Evolutionary conservation across 2,329 filamentous ascomycete genomes (phyloP), one percentile per base, ranked within the genome.

Genomic region (Fonsecaea pedrosoi): DNA sequence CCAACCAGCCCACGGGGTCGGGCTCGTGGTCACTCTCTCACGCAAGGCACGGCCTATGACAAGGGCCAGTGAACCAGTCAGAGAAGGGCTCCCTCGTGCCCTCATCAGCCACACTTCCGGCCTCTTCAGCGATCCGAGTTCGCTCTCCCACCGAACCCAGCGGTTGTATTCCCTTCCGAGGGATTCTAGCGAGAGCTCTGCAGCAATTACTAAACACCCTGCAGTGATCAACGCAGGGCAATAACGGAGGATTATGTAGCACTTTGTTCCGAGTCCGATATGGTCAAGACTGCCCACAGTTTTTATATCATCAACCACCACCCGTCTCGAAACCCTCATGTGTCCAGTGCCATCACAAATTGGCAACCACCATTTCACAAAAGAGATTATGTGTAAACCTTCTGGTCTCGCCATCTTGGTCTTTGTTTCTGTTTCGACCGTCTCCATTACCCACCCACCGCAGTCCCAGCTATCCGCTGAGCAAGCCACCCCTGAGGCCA

Each of bases 121-220:
- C 25, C 25, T 50, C 25, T 48, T 12, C 18, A 18, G 9, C 13
- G 45, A 50, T 50, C 45, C 45, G 45, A 50, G 45, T 30, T 25
- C 45, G 45, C 21, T 8, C 12, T 54, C 3, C 50, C 32, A 25
- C 50, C 30, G 5, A 21, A 13, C n/a, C 4, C 10, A 10, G 50
- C 15, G 25, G 30, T 48, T 10, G 1, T 50, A 12, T 40, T 21
- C 59, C 48, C 48, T 61, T 54, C 59, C 50, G 42, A 61, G 59
- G 37, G 45, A 25, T 54, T 61, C 59, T 54, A 54, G 59, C 34
- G 59, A 61, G 59, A 8, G 34, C 59, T 61, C 53, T 61, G 13
- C 34, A 35, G 32, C 59, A n/a, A 61, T 61, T 61, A 61, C 34
- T 42, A 54, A 61, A 45, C 30, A 10, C 21, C 34, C 15, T 8